Evolutionary conservation across 306 rosid genomes (phyloP).

Genomic region (Heteromeles arbutifolia): DNA sequence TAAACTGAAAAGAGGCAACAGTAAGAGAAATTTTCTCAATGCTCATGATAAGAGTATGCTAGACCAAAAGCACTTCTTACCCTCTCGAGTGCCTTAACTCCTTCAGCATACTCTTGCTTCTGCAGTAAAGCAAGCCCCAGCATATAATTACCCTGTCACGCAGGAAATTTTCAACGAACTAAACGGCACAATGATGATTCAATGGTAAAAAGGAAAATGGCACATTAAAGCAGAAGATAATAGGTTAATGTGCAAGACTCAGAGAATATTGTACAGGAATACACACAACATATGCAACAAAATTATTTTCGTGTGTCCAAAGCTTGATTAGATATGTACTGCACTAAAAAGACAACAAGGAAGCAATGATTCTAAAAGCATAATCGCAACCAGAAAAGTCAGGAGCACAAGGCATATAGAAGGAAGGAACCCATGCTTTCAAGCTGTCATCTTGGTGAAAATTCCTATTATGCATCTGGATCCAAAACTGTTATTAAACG

Average conservation of each 20-base stretch:
- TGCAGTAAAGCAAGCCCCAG: conserved; percentile 78
- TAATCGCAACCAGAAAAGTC: not conserved
- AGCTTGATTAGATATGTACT: not conserved
- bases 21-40: not conserved
- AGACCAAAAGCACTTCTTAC: conserved; percentile 32
- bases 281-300: not conserved
- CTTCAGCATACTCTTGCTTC: conserved; percentile 51
- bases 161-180: conserved; percentile 2
- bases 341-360: not conserved
- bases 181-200: not conserved
- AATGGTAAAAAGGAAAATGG: not conserved
- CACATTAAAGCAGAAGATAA: conserved; percentile 7
- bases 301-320: not conserved
- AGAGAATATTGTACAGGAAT: not conserved
- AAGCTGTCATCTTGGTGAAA: not conserved
- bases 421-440: not conserved
- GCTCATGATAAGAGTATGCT: not conserved
- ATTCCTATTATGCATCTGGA: not conserved
- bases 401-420: not conserved
- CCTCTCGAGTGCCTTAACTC: conserved; percentile 72
- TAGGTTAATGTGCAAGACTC: not conserved
- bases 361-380: not conserved
- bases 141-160: conserved; percentile 78
- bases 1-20: not conserved
- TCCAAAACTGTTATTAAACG: not conserved